These are phyloP conservation scores for Lactarius psammicola DNA, from an alignment of 768 basidiomycete species.

Conservation along the genomic window DNA sequence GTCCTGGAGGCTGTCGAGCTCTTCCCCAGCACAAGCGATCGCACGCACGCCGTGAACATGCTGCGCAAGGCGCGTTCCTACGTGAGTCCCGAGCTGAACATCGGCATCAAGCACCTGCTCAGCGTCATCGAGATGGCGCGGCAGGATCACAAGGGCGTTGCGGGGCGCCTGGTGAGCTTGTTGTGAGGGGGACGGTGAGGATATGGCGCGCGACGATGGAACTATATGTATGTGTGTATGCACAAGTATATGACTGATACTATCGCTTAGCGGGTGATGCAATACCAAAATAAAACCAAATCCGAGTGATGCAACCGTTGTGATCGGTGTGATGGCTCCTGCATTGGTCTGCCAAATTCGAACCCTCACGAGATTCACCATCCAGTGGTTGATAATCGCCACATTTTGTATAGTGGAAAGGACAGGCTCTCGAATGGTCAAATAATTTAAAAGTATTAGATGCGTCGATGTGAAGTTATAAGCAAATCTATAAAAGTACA, in stretches of 20 bases:
- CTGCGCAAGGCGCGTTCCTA: conserved; percentile 67
- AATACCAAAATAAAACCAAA: too few species aligned
- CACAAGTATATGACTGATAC: neutral
- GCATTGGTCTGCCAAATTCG: too few species aligned
- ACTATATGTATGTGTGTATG: neutral
- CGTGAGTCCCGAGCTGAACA: conserved; percentile 59
- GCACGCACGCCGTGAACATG: conserved; percentile 57
- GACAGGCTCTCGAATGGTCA: too few species aligned
- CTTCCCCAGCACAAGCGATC: conserved; percentile 58
- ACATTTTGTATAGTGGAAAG: too few species aligned
- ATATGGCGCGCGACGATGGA: neutral
- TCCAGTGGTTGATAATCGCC: too few species aligned
- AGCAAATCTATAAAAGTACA: too few species aligned
- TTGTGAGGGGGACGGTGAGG: conserved; percentile 54
- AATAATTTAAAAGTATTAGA: too few species aligned
- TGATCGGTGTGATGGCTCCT: too few species aligned
- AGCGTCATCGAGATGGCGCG: conserved; percentile 94
- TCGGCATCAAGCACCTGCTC: conserved; percentile 93
- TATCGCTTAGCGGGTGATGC: too few species aligned
- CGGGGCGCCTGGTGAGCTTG: conserved; percentile 61
- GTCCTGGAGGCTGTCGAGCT: conserved; percentile 79
- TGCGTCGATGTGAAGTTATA: too few species aligned
- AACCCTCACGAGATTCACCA: too few species aligned
- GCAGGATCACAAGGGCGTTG: conserved; percentile 86
- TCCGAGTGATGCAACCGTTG: too few species aligned